phyloP scores from a whole-genome alignment of 225 moss, liverwort and hornwort species.

The Sphagnum tenellum region DNA sequence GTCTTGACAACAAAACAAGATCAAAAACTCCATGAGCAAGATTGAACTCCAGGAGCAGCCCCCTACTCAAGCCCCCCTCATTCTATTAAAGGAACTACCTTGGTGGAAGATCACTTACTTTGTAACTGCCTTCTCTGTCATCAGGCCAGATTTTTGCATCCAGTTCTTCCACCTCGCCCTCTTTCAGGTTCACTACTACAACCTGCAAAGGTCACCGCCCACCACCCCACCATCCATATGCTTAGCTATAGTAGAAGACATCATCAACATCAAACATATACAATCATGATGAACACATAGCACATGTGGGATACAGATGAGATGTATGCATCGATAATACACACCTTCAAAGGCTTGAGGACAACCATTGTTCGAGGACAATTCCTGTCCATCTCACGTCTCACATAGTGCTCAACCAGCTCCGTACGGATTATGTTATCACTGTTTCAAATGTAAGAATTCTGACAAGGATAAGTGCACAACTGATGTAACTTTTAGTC shows the following conservation, averaged over 20 bases:
- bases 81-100: neutral
- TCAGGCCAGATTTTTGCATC: conserved; percentile 96
- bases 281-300: neutral
- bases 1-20: too few species aligned
- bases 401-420: conserved; percentile 87
- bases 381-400: conserved; percentile 78
- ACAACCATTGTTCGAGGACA: conserved; percentile 86
- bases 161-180: conserved; percentile 61
- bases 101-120: conserved; percentile 27
- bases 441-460: conserved; percentile 16
- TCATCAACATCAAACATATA: too few species aligned
- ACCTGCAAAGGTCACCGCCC: conserved; percentile 32
- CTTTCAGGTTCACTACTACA: conserved; percentile 66
- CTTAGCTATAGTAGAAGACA: too few species aligned
- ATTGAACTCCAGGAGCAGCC: neutral
- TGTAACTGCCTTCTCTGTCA: conserved; percentile 79
- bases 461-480: too few species aligned
- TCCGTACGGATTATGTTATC: conserved; percentile 90
- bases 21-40: too few species aligned
- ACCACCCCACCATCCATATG: too few species aligned
- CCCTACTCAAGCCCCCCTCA: neutral
- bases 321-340: neutral
- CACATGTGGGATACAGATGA: neutral
- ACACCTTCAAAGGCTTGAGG: conserved; percentile 78
- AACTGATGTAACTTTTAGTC: too few species aligned